Percentiles rank a stretch among this genome's conserved stretches.
phyloP scores from a whole-genome alignment of 768 basidiomycete species.

The Imleria badia region DNA sequence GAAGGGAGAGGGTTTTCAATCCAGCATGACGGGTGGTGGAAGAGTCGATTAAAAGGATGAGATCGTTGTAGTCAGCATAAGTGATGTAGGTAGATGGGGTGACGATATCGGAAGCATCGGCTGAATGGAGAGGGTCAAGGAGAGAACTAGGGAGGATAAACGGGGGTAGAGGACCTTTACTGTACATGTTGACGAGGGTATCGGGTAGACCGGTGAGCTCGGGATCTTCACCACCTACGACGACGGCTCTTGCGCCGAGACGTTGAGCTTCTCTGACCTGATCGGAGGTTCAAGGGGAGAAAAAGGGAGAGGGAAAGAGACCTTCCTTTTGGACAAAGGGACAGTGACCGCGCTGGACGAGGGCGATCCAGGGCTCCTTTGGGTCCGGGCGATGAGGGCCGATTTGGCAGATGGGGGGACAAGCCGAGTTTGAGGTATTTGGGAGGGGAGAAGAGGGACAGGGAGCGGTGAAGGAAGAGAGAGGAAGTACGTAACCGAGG shows the following conservation, averaged over 20 bases:
- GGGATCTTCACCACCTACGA: constrained; percentile 86
- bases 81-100: constrained; percentile 90
- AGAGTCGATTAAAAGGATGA: constrained; percentile 64
- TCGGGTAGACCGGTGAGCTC: constrained; percentile 66
- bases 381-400: constrained; percentile 57
- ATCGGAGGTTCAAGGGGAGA: not conserved
- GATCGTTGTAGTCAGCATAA: constrained; percentile 71
- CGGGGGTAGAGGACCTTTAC: constrained; percentile 66
- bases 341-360: constrained; percentile 87
- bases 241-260: constrained; percentile 81
- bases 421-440: constrained; percentile 50
- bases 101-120: constrained; percentile 79
- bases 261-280: constrained; percentile 57
- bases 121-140: constrained; percentile 37
- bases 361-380: constrained; percentile 82
- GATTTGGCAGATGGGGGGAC: constrained; percentile 62
- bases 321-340: constrained; percentile 86
- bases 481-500: constrained; percentile 69
- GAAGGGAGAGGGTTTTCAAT: constrained; percentile 68
- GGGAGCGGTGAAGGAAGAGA: constrained; percentile 59
- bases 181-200: constrained; percentile 87
- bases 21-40: constrained; percentile 83
- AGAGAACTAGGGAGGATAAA: constrained; percentile 1
- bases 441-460: constrained; percentile 36
- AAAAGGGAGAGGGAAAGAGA: constrained; percentile 24